These are phyloP conservation scores for Vanrija pseudolonga DNA, from an alignment of 1,284 basidiomycete genomes.

Conservation along the genomic window DNA sequence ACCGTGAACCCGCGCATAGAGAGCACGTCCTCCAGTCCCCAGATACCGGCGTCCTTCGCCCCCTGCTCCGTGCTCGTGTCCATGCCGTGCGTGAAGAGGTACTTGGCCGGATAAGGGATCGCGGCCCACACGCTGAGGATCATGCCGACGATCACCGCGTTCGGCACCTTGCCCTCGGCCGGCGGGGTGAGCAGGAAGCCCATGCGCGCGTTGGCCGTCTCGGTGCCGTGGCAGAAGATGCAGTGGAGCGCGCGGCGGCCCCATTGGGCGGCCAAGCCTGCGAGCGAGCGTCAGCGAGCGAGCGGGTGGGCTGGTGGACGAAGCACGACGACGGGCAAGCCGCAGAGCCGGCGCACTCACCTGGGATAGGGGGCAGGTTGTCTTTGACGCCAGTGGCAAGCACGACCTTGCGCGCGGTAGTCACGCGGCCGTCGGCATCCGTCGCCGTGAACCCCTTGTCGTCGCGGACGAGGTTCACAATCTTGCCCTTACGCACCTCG, in stretches of 20 bases:
- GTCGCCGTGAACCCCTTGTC: slow-evolving; percentile 17
- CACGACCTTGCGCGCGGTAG: slow-evolving; percentile 24
- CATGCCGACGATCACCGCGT: slow-evolving; percentile 14
- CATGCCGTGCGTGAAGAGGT: slow-evolving; percentile 28
- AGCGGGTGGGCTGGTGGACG: too few relatives aligned
- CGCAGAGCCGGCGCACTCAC: too few relatives aligned
- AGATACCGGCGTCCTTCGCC: slow-evolving; percentile 17
- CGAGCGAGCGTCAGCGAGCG: background rate
- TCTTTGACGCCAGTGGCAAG: slow-evolving; percentile 34
- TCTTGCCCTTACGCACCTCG: slow-evolving; percentile 12
- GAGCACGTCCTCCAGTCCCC: slow-evolving; percentile 8
- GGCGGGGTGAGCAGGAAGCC: slow-evolving; percentile 23
- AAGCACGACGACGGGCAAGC: too few relatives aligned
- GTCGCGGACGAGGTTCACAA: slow-evolving; percentile 7
- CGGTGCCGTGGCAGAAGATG: slow-evolving; percentile 38
- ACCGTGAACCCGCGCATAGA: slow-evolving; percentile 20
- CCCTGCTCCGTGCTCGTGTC: slow-evolving; percentile 18
- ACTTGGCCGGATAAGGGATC: slow-evolving; percentile 14
- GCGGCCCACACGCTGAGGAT: slow-evolving; percentile 26
- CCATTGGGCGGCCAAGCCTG: slow-evolving; percentile 31
- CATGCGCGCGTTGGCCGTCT: slow-evolving; percentile 24
- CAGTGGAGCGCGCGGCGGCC: slow-evolving; percentile 31
- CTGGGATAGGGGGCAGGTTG: slow-evolving; percentile 26
- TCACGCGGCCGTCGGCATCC: slow-evolving; percentile 15
- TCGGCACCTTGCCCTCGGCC: slow-evolving; percentile 8